Evolutionary conservation across 768 basidiomycete genomes (phyloP), one percentile per base, ranked within the genome.

Genomic region (Tulasnella sp.): DNA sequence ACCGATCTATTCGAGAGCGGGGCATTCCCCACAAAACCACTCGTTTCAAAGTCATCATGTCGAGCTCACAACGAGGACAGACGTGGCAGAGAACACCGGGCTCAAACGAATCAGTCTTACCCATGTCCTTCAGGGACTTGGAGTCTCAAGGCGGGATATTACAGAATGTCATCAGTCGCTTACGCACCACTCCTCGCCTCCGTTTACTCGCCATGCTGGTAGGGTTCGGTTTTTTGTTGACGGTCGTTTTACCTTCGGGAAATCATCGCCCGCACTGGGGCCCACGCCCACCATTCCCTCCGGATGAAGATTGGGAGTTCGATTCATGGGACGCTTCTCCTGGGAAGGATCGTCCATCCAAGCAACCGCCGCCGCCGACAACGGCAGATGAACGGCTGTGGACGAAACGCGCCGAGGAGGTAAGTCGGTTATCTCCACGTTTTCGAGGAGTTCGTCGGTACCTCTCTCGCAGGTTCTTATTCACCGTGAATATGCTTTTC

Each of bases 361-460:
- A 58, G 60, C 24, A 24, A 31, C 60, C 60, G 8, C 60, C 60
- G 60, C 60, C 60, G 31, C 60, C 60, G 24, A n/a, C 20, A 7
- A 11, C 54, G 28, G 60, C 73, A 24, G 37, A 31, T 20, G 73
- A 74, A 28, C 6, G 42, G n/a, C 73, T 74, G 41, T 74, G 73
- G 73, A 41, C 73, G 44, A n/a, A 46, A 22, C 73, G 73, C 24
- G 73, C 73, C n/a, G 73, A 74, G 73, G 31, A 74, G 73, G 60
- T 64, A 31, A 64, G 60, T 50, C 48, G 48, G 48, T 16, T 18
- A 50, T 50, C 48, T 50, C 48, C 42, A 42, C 42, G 42, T 50
- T 22, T 22, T 22, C 48, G 22, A 50, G 5, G 9, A 24, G 20
- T 31, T 8, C 24, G n/a, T 64, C 60, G n/a, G 12, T 28, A 12